Base-by-base conservation (phyloP, 164 flowering plant genomes). In the Tinospora cordifolia region DNA sequence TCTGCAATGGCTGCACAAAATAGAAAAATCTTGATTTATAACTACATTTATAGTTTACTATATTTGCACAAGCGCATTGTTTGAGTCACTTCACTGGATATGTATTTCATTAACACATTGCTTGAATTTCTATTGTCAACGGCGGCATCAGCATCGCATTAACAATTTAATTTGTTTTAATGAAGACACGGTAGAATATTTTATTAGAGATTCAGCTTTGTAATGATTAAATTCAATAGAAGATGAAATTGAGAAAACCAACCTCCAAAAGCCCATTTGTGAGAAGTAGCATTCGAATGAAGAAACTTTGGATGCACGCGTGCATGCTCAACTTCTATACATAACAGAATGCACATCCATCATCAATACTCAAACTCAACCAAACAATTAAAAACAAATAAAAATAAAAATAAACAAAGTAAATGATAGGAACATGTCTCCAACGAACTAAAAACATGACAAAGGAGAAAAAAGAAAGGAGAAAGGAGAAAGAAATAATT, bases 211-310 rank as follows among this genome's bases (percentile, higher is more conserved):
- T 9, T 44, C 47, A 44, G 12, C 47, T 14, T 14, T 11, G 14
- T 44, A n/a, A 6, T 6, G 22, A 51, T 2, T 17, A 30, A 69
- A 38, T 38, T 36, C 34, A 40, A 5, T 41, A 2, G 8, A n/a
- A 70, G 19, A 62, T 21, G 24, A 22, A 19, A 67, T 24, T 19
- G 60, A 54, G 60, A 19, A 21, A 54, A 17, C 24, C 21, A 38
- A 90, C 98, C 98, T 80, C 98, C 98, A 79, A 92, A 90, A 8
- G 94, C 94, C 96, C 98, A 90, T 75, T 89, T 90, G 73, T 92
- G 98, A 8, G 98, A 92, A 34, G 98, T 92, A 1, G 96, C 98
- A 79, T 92, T 92, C 3, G 98, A 90, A 79, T 90, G 98, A 15
- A 92, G 87, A 79, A 92, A 92, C 84, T 89, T 89, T 0, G 96